phyloP scores from a whole-genome alignment of 441 rosid species.

The Cnidoscolus chayamansa region DNA sequence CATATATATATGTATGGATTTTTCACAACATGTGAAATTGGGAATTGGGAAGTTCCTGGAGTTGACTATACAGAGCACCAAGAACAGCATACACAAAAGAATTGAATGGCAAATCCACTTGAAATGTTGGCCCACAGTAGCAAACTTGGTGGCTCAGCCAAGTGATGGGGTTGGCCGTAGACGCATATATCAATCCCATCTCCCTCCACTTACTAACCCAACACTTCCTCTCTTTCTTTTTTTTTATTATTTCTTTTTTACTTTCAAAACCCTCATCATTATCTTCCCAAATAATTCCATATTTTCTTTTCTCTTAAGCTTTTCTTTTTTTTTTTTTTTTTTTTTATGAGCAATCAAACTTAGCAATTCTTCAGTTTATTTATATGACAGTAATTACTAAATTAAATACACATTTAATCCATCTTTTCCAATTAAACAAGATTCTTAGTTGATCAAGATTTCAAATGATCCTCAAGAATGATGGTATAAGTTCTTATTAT shows the following conservation, averaged over 20 bases:
- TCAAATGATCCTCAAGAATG: too few relatives aligned
- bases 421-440: too few relatives aligned
- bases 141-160: slow-evolving; percentile 1
- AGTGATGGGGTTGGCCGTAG: background rate
- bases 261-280: slow-evolving; percentile 10
- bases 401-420: too few relatives aligned
- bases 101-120: slow-evolving; percentile 4
- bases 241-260: background rate
- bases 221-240: too few relatives aligned
- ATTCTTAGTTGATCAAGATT: too few relatives aligned
- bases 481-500: too few relatives aligned
- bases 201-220: background rate
- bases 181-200: background rate
- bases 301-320: background rate
- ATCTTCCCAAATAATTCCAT: background rate
- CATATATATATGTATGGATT: background rate
- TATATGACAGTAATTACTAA: too few relatives aligned
- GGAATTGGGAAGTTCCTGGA: background rate
- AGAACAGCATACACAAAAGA: background rate
- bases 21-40: background rate
- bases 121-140: background rate
- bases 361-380: too few relatives aligned
- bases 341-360: too few relatives aligned
- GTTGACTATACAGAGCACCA: background rate
- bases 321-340: too few relatives aligned